These are phyloP conservation scores for Colletotrichum ledebouriae DNA, from an alignment of 2,329 filamentous ascomycete species.

Conservation along the genomic window DNA sequence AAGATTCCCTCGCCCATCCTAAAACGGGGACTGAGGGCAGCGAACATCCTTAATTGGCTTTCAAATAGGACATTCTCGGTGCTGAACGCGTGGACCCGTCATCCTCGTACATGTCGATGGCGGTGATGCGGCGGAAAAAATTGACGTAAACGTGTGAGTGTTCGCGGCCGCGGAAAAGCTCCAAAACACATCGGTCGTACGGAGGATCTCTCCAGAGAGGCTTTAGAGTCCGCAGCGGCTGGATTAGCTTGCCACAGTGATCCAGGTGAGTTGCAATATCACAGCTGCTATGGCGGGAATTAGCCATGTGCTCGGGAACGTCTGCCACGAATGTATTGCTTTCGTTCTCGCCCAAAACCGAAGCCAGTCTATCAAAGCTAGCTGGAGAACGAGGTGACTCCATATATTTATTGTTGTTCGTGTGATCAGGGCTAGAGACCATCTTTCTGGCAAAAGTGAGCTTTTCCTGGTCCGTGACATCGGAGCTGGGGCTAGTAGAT, in stretches of 20 bases:
- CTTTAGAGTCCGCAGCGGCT: conserved; percentile 41
- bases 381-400: too few relatives aligned
- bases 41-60: too few relatives aligned
- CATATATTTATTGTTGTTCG: too few relatives aligned
- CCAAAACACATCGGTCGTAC: conserved; percentile 43
- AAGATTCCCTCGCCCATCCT: too few relatives aligned
- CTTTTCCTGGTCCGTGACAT: background rate
- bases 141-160: conserved; percentile 45
- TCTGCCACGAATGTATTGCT: too few relatives aligned
- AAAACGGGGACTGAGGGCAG: too few relatives aligned
- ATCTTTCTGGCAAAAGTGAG: background rate
- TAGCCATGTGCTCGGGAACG: too few relatives aligned
- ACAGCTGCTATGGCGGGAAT: background rate
- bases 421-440: background rate
- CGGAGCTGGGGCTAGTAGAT: background rate
- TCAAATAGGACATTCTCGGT: background rate
- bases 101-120: conserved; percentile 48
- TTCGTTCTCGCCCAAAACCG: too few relatives aligned
- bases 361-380: too few relatives aligned
- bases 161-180: conserved; percentile 42
- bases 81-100: background rate
- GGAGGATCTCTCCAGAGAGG: conserved; percentile 35
- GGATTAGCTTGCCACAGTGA: background rate
- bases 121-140: conserved; percentile 42
- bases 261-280: background rate